A percentile compares a stretch with the other conserved stretches of the same genome.
Conservation (phyloP, 140 eudicot species). For the Stevia rebaudiana region DNA sequence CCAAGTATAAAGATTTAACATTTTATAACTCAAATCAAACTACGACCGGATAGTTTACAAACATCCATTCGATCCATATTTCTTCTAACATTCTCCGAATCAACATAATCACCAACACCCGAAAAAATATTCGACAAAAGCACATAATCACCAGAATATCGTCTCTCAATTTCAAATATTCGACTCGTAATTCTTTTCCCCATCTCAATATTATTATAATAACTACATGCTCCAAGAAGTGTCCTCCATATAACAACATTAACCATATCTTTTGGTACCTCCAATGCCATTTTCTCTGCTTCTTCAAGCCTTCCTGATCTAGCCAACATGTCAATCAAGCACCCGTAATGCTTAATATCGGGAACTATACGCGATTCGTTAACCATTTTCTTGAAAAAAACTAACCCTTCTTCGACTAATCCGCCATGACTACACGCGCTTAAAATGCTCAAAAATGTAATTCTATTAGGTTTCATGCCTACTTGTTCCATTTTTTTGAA, state of each 20-base stretch:
- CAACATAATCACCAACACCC: constrained; percentile 46
- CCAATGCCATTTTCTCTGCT: constrained; percentile 46
- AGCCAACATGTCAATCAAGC: constrained; percentile 55
- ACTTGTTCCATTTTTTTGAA: constrained; percentile 46
- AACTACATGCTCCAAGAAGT: constrained; percentile 74
- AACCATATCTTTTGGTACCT: constrained; percentile 38
- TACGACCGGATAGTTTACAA: constrained; percentile 41
- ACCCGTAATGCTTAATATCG: constrained; percentile 51
- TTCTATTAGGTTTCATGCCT: constrained; percentile 49
- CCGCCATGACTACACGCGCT: constrained; percentile 73
- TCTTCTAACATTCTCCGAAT: constrained; percentile 54
- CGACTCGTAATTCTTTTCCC: constrained; percentile 53
- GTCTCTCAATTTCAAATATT: constrained; percentile 54
- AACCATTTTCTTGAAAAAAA: constrained; percentile 43
- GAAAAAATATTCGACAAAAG: constrained; percentile 58
- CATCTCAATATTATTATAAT: constrained; percentile 50
- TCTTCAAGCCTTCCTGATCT: constrained; percentile 57
- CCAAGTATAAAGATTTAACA: neutral
- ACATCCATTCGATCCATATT: constrained; percentile 47
- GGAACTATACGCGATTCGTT: constrained; percentile 35
- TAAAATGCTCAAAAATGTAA: constrained; percentile 44
- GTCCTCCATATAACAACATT: constrained; percentile 72
- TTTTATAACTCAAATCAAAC: constrained; percentile 20
- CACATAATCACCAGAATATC: constrained; percentile 74
- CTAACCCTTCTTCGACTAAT: constrained; percentile 44